Base-by-base conservation (phyloP, 2,329 filamentous ascomycete species). In the Colletotrichum sojae region DNA sequence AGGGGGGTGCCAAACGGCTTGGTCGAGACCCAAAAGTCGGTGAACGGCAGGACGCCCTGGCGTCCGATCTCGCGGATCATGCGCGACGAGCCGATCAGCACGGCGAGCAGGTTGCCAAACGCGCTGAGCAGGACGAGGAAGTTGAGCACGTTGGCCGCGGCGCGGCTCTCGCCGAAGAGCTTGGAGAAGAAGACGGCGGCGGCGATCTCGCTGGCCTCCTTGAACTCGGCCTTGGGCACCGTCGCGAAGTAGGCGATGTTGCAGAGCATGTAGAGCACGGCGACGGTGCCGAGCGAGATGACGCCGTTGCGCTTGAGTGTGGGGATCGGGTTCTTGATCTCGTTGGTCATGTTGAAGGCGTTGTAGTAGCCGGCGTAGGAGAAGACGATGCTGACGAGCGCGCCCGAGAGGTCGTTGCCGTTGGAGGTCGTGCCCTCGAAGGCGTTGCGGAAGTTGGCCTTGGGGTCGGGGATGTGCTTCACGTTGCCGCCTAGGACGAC, bases 1-100 rank as follows among this genome's bases (percentile, higher is more conserved):
- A 90, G 73, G 0, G 89, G 89, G 0, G 90, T 92, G 2, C 89
- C 89, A 65, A 91, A 91, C 0, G 89, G 90, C 63, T 82, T 83
- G 0, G 89, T 91, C 0, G 86, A 89, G 0, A 87, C 88, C 89
- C 89, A 92, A 69, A 91, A 88, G 1, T 77, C 76, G 1, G 89
- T 83, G n/a, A 77, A 90, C 0, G 89, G 89, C 2, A 91, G 80
- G 0, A 90, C 87, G 6, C 89, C 89, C 79, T 90, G 88, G 83
- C 84, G 79, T 49, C 88, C 89, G 69, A 87, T 89, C 75, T 91
- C 89, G 13, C 89, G 83, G 45, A 91, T 86, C 71, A 89, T 77
- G 8, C 89, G 82, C 0, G 87, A 89, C 3, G 82, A 78, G 0
- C 87, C 87, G 36, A 91, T 81, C 12, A 89, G 73, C 0, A 89